These are phyloP conservation scores for Suillus lakei DNA, from an alignment of 768 basidiomycete species.

Conservation along the genomic window DNA sequence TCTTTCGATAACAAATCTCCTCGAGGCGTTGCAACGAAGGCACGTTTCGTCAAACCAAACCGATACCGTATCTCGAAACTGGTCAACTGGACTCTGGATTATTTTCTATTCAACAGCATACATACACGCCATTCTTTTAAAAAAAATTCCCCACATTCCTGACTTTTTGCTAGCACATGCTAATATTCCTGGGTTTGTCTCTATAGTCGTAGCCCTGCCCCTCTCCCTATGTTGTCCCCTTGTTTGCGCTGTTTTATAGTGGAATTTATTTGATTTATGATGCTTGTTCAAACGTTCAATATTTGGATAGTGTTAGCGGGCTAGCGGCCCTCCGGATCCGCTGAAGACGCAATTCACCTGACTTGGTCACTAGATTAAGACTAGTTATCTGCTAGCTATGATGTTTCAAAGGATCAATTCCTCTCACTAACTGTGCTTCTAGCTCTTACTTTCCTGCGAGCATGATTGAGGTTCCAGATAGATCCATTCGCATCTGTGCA, in stretches of 20 bases:
- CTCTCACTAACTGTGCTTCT: background rate
- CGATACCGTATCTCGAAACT: slow-evolving; percentile 1
- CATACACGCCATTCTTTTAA: slow-evolving; percentile 17
- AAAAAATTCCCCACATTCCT: background rate
- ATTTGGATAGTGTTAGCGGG: background rate
- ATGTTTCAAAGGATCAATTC: background rate
- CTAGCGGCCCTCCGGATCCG: slow-evolving; percentile 1
- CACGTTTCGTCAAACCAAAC: background rate
- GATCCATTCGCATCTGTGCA: slow-evolving; percentile 83
- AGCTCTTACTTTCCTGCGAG: background rate
- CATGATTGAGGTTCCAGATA: slow-evolving; percentile 56
- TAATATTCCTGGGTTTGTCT: slow-evolving; percentile 29
- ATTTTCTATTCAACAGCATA: slow-evolving; percentile 6
- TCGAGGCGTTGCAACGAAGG: background rate
- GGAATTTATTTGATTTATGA: slow-evolving; percentile 5
- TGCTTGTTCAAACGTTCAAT: background rate
- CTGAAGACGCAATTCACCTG: slow-evolving; percentile 4
- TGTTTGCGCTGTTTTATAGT: slow-evolving; percentile 15
- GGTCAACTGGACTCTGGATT: slow-evolving; percentile 7
- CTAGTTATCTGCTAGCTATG: background rate
- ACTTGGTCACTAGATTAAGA: background rate
- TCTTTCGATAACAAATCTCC: slow-evolving; percentile 11
- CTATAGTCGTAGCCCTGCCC: slow-evolving; percentile 17
- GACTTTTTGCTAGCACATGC: slow-evolving; percentile 19
- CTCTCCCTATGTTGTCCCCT: slow-evolving; percentile 35